Evolutionary conservation across 1,284 basidiomycete genomes (phyloP).

Genomic region (Pascua sp.): DNA sequence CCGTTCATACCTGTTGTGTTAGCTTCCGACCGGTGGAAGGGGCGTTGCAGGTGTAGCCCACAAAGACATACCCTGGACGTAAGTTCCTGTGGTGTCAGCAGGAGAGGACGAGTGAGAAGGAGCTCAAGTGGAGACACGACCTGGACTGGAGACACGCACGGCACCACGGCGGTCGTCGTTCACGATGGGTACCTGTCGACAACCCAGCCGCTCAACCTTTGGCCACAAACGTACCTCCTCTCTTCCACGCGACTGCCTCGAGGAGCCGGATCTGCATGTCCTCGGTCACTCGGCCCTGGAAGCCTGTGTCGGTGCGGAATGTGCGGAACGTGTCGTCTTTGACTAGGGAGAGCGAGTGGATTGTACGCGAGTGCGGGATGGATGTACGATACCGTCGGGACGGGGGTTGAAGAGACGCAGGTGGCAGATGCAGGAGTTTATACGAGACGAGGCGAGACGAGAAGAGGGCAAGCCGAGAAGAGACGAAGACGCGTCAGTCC

Average conservation of each 20-base stretch:
- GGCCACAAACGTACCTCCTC: slow-evolving; percentile 58
- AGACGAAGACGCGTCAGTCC: slow-evolving; percentile 7
- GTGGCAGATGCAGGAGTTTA: too few species aligned
- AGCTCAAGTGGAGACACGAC: too few species aligned
- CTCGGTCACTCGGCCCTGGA: slow-evolving; percentile 90
- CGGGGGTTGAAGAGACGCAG: too few species aligned
- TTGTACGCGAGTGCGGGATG: background rate
- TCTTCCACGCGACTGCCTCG: slow-evolving; percentile 96
- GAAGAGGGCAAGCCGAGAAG: background rate
- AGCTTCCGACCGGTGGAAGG: background rate
- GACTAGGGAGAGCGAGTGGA: slow-evolving; percentile 37
- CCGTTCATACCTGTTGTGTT: slow-evolving; percentile 77
- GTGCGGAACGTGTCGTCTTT: slow-evolving; percentile 66
- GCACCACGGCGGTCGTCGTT: too few species aligned
- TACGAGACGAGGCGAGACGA: too few species aligned
- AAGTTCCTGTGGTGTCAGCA: slow-evolving; percentile 54
- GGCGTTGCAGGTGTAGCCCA: too few species aligned
- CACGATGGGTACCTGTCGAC: background rate
- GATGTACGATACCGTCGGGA: too few species aligned
- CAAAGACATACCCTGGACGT: slow-evolving; percentile 66
- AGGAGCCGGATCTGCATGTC: slow-evolving; percentile 93
- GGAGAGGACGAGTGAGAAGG: too few species aligned
- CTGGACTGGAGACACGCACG: too few species aligned
- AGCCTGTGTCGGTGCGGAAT: slow-evolving; percentile 87
- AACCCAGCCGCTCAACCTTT: too few species aligned